A percentile compares a stretch with the other conserved stretches of the same genome.
Evolutionary conservation across 495 filamentous ascomycete species (phyloP).

Genomic region (Aspergillus ostianus): DNA sequence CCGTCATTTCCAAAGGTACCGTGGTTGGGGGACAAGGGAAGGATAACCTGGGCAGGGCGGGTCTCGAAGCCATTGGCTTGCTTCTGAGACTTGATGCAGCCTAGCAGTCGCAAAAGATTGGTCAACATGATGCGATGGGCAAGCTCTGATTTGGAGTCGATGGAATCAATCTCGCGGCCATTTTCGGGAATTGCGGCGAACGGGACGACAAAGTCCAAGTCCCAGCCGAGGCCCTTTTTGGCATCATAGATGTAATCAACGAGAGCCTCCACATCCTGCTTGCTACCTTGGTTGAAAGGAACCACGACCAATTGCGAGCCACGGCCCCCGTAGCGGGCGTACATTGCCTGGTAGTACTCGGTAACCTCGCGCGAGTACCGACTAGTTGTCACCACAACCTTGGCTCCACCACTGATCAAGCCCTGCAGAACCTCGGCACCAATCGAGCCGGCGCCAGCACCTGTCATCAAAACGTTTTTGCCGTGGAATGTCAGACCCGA

Average conservation of each 20-base stretch:
- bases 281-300: slow-evolving; percentile 97
- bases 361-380: slow-evolving; percentile 96
- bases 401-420: slow-evolving; percentile 92
- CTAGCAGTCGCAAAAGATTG: slow-evolving; percentile 88
- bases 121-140: slow-evolving; percentile 99
- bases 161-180: slow-evolving; percentile 93
- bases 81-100: slow-evolving; percentile 88
- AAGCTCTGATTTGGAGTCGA: slow-evolving; percentile 97
- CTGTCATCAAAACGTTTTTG: slow-evolving; percentile 98
- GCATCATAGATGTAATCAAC: slow-evolving; percentile 93
- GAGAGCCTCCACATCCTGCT: slow-evolving; percentile 92
- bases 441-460: slow-evolving; percentile 96
- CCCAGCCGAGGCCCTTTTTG: slow-evolving; percentile 98
- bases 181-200: slow-evolving; percentile 98
- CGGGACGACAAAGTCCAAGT: slow-evolving; percentile 92
- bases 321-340: slow-evolving; percentile 85
- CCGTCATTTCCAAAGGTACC: slow-evolving; percentile 98
- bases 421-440: slow-evolving; percentile 98
- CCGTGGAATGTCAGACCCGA: slow-evolving; percentile 86
- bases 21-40: slow-evolving; percentile 96
- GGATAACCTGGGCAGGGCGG: slow-evolving; percentile 91
- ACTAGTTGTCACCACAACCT: slow-evolving; percentile 93
- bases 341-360: slow-evolving; percentile 99
- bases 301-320: slow-evolving; percentile 97
- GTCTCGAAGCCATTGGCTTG: slow-evolving; percentile 83